Base-by-base conservation (phyloP, 495 filamentous ascomycete species). In the Terfezia claveryi region DNA sequence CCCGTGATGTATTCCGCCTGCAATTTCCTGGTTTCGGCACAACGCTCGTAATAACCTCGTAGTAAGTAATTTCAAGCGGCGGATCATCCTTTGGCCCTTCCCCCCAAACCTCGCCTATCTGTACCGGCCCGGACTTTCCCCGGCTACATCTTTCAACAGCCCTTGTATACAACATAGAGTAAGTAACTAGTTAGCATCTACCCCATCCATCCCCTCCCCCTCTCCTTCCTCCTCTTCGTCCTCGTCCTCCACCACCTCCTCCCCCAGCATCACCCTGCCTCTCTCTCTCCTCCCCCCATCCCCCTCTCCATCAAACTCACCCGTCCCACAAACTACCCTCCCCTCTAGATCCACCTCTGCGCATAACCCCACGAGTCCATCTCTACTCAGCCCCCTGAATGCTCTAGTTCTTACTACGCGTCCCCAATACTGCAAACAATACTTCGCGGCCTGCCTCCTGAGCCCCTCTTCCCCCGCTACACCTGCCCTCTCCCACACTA, bases 401-500 rank as follows among this genome's bases (percentile, higher is more conserved):
- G 83, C 88, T 17, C 76, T 73, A 0, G 88, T 95, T 49, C 92
- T 79, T 20, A 94, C 89, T 17, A 98, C 76, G 36, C 92, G 81
- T 52, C 91, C 91, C 92, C 92, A 98, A 69, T 96, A 81, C 38
- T 80, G 78, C 62, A 96, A 76, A 62, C 85, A 94, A 68, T 92
- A 96, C 53, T 72, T 75, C 4, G 86, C 87, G 6, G 91, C 88
- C 51, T 88, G 80, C 59, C 81, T 80, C 63, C 83, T 81, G 38
- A 98, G 74, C 85, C 87, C 95, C 36, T 94, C 86, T 66, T 98
- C 91, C 62, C 79, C 82, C 12, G 89, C 88, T 27, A 85, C 76
- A 2, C 83, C 80, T 1, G 91, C 87, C 58, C 88, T 83, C 68
- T 94, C 88, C 88, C 92, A 98, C 41, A 94, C 83, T 63, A 92